Evolutionary conservation across 140 eudicot genomes (phyloP).

Genomic region (Erigeron philadelphicus): DNA sequence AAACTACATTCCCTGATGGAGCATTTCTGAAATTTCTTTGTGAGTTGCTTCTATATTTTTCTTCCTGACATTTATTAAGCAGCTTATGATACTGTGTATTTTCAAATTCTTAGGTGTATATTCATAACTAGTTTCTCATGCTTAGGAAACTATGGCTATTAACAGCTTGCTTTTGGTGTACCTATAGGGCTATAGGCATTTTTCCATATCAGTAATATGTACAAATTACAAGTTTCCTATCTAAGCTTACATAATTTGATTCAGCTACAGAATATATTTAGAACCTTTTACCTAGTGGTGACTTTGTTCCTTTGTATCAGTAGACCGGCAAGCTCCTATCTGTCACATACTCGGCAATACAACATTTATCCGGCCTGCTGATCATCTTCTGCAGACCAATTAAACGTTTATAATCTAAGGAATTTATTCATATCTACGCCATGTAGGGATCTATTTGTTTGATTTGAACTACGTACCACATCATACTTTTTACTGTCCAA

Average conservation of each 20-base stretch:
- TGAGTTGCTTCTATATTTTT: neutral
- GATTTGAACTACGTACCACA: neutral
- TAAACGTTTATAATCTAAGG: neutral
- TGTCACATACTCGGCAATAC: neutral
- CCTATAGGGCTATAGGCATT: neutral
- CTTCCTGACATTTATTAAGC: neutral
- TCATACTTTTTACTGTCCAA: neutral
- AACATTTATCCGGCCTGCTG: neutral
- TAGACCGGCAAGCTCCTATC: neutral
- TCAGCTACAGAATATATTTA: neutral
- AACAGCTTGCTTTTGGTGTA: neutral
- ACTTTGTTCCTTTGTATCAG: neutral
- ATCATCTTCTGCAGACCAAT: neutral
- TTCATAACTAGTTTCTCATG: neutral
- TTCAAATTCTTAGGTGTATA: neutral
- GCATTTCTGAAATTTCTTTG: conserved; percentile 37
- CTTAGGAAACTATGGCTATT: neutral
- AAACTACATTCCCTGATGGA: conserved; percentile 70
- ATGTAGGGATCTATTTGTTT: neutral
- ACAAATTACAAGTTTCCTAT: neutral
- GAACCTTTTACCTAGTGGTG: neutral
- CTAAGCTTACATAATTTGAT: neutral
- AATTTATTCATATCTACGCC: neutral
- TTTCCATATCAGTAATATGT: neutral
- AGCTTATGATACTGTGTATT: neutral